Percentiles rank a stretch among this genome's conserved stretches.
These are phyloP conservation scores for Diaporthe ilicicola DNA, from an alignment of 2,329 filamentous ascomycete genomes.

Conservation along the genomic window DNA sequence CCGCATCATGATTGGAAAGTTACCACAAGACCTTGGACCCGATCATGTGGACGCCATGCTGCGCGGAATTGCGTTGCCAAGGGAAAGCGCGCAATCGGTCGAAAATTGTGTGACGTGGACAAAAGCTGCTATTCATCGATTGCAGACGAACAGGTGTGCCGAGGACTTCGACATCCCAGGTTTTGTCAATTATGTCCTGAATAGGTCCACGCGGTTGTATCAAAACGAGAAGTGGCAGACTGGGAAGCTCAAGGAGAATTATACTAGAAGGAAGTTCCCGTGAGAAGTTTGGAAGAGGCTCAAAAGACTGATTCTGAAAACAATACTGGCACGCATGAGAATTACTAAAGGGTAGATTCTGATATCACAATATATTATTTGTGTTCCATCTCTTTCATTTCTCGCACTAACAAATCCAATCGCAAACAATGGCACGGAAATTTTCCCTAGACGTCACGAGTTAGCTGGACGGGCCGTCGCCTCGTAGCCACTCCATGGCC, in stretches of 20 bases:
- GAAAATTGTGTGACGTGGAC: neutral
- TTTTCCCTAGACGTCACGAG: no score
- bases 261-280: neutral
- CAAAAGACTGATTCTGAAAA: no score
- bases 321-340: no score
- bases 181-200: neutral
- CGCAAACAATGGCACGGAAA: no score
- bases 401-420: no score
- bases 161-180: neutral
- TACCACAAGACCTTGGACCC: neutral
- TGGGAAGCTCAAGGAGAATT: neutral
- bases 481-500: no score
- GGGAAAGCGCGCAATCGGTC: neutral
- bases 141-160: neutral
- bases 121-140: neutral
- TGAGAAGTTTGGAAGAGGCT: no score
- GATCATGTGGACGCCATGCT: neutral
- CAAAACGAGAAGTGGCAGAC: neutral
- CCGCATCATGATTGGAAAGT: neutral
- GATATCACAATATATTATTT: no score
- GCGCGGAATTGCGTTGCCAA: neutral
- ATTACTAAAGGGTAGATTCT: no score
- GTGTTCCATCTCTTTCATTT: no score
- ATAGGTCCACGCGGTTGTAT: neutral
- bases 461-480: no score